Conservation (phyloP, 371 early-diverging fungal genomes). For the Mortierella sp. region DNA sequence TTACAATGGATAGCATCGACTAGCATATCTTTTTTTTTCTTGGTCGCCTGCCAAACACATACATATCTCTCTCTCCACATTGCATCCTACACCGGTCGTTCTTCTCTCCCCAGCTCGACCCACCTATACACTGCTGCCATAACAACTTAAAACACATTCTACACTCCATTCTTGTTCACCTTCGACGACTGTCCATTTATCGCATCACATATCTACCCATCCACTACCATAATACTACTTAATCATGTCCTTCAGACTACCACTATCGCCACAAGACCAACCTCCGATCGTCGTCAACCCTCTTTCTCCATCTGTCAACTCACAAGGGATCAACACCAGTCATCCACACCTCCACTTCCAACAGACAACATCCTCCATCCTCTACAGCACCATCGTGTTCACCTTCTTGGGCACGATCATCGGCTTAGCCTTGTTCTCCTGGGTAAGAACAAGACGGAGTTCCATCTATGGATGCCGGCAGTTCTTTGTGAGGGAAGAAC, state of each 20-base stretch:
- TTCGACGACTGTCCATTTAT: background rate
- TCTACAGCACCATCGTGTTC: slow-evolving; percentile 19
- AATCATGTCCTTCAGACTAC: background rate
- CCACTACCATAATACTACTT: background rate
- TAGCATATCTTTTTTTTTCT: background rate
- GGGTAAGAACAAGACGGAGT: slow-evolving; percentile 13
- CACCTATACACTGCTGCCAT: background rate
- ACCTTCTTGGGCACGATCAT: background rate
- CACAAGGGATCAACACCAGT: background rate
- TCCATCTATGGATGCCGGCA: slow-evolving; percentile 38
- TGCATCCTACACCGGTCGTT: background rate
- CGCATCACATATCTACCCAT: background rate
- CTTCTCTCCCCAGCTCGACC: background rate
- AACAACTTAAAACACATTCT: background rate
- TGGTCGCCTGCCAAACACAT: background rate
- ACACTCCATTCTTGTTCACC: background rate
- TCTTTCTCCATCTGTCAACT: background rate
- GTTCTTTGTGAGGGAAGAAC: slow-evolving; percentile 38
- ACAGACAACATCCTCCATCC: slow-evolving; percentile 21
- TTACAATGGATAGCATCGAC: background rate
- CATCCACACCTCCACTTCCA: slow-evolving; percentile 18
- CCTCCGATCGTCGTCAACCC: background rate
- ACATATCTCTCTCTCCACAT: background rate
- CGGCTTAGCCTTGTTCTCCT: slow-evolving; percentile 30
- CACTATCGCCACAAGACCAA: background rate